A percentile compares a stretch with the other conserved stretches of the same genome.
Evolutionary conservation across 495 filamentous ascomycete genomes (phyloP).

Genomic region (Podospora didyma): DNA sequence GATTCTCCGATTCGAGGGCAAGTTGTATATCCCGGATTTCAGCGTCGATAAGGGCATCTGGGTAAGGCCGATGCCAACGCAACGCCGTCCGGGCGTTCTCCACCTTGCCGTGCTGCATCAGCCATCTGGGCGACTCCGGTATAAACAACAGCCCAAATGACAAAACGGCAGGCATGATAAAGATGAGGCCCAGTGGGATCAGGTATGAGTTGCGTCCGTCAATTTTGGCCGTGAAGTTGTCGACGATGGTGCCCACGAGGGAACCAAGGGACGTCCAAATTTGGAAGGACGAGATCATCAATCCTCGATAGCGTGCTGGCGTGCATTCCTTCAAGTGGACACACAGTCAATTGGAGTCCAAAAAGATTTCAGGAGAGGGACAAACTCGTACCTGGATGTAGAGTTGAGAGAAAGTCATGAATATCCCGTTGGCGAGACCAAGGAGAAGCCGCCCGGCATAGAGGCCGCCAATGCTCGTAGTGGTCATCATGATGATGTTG

Average conservation of each 20-base stretch:
- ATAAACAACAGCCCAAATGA: constrained; percentile 50
- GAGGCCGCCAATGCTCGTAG: constrained; percentile 42
- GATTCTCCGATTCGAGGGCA: constrained; percentile 43
- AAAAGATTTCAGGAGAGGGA: no score
- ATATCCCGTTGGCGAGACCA: constrained; percentile 48
- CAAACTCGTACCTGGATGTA: constrained; percentile 28
- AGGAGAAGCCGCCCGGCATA: constrained; percentile 52
- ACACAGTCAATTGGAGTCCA: background rate
- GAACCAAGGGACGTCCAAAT: constrained; percentile 33
- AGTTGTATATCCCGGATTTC: constrained; percentile 49
- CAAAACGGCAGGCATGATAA: constrained; percentile 48
- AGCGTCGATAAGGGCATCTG: constrained; percentile 33
- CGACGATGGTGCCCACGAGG: constrained; percentile 53
- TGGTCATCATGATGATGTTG: constrained; percentile 52
- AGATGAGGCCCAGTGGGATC: constrained; percentile 53
- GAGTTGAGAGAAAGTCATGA: constrained; percentile 55
- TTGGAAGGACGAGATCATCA: constrained; percentile 37
- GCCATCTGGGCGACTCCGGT: constrained; percentile 59
- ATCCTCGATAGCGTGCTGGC: constrained; percentile 43
- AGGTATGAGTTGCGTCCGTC: constrained; percentile 43
- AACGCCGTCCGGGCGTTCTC: constrained; percentile 45
- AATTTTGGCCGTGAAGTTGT: constrained; percentile 50
- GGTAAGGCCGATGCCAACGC: constrained; percentile 38
- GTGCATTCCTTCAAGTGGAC: constrained; percentile 32
- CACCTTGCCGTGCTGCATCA: constrained; percentile 42